Conservation (phyloP, 2,329 filamentous ascomycete species). For the Myotisia sp. region DNA sequence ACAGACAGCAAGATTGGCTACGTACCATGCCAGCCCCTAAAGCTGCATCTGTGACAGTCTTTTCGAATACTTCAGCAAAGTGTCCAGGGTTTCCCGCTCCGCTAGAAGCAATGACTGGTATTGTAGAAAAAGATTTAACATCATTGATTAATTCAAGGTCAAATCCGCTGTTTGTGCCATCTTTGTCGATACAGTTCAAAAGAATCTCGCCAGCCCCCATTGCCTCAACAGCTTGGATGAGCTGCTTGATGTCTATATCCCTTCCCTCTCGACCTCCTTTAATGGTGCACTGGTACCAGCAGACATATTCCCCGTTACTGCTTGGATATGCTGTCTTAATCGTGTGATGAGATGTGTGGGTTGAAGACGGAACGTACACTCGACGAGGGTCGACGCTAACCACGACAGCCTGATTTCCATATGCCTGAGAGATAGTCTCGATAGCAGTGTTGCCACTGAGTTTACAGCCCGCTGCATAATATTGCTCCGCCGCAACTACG, state of each 20-base stretch:
- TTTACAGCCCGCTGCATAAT: conserved; percentile 55
- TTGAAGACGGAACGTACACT: conserved; percentile 60
- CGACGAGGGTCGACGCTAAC: conserved; percentile 89
- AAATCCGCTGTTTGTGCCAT: conserved; percentile 88
- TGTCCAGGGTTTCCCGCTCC: conserved; percentile 78
- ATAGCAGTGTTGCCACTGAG: conserved; percentile 77
- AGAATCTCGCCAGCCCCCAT: conserved; percentile 93
- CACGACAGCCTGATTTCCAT: conserved; percentile 93
- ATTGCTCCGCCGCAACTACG: conserved; percentile 82
- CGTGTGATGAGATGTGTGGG: conserved; percentile 59
- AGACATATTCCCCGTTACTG: conserved; percentile 61
- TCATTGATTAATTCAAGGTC: conserved; percentile 81
- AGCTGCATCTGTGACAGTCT: conserved; percentile 80
- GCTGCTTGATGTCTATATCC: conserved; percentile 80
- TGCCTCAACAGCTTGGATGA: conserved; percentile 77
- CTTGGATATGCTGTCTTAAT: conserved; percentile 57
- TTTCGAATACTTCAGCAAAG: conserved; percentile 77
- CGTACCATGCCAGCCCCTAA: conserved; percentile 80
- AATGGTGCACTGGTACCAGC: conserved; percentile 97
- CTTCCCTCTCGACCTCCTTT: conserved; percentile 90
- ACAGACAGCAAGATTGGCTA: conserved; percentile 10
- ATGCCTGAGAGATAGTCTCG: conserved; percentile 83
- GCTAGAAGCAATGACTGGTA: conserved; percentile 89
- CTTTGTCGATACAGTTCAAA: conserved; percentile 94
- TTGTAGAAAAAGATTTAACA: conserved; percentile 74